Evolutionary conservation across 2,329 filamentous ascomycete genomes (phyloP), one percentile per base, ranked within the genome.

Genomic region (Endoconidiophora laricicola): DNA sequence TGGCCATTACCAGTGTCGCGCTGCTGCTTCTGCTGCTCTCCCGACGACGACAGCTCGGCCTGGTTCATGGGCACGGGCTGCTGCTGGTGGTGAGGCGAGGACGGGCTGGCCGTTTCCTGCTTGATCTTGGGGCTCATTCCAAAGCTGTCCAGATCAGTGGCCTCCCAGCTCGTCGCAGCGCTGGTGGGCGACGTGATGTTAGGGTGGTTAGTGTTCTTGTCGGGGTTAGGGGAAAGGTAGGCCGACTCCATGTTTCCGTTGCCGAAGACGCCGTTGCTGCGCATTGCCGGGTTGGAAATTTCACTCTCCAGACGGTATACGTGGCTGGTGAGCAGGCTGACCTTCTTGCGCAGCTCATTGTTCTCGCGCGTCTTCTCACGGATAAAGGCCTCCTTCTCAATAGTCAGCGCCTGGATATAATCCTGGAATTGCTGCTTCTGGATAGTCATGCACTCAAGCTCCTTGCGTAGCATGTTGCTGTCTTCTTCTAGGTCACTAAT

Each of bases 351-450:
- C 61, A 96, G 78, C 58, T 91, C 86, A 52, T 83, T 83, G 10
- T 85, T 87, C 73, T 96, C 88, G 57, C 90, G 75, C 54, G 87
- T 95, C 70, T 95, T 86, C 51, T 73, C 73, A 61, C 84, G 79
- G 59, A 95, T 83, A 68, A 95, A 77, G 63, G 94, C 86, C 62
- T 94, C 86, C 68, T 94, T 94, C 67, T 96, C 86, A 60, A 85
- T 73, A 60, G 81, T 79, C 59, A 94, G 69, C 56, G 71, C 76
- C 60, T 90, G 79, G 61, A 93, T 77, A 65, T 83, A 81, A 57
- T 84, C 76, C 59, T 81, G 74, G 63, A 81, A 76, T 60, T 82
- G 78, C 61, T 86, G 79, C 62, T 85, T 83, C 61, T 87, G 80
- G 50, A 77, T 74, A 56, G 79, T 70, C 63, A 82, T 78, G 60